Percentiles rank a stretch among this genome's conserved stretches.
phyloP scores from a whole-genome alignment of 352 stramenopile genomes.

The Phytophthora macrochlamydospora region DNA sequence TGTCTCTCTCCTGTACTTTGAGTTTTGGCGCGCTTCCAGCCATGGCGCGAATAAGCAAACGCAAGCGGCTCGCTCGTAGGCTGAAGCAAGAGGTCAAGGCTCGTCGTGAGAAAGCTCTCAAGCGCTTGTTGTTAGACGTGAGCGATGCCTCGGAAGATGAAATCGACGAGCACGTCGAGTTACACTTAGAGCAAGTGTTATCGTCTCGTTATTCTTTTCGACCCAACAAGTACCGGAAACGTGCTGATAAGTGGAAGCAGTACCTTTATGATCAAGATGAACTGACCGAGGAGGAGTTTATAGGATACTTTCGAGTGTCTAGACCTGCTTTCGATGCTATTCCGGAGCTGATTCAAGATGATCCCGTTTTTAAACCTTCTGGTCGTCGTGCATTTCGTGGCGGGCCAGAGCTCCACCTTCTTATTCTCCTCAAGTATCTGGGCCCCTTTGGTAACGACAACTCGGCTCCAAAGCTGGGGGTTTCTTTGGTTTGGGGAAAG shows the following conservation, averaged over 20 bases:
- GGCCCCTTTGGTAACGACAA: slow-evolving; percentile 3
- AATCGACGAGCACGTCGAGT: slow-evolving; percentile 8
- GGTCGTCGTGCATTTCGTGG: slow-evolving; percentile 1
- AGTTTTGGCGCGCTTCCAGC: not conserved
- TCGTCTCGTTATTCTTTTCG: not conserved
- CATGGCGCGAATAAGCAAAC: slow-evolving; percentile 7
- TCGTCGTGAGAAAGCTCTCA: not conserved
- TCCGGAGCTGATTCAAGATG: not conserved
- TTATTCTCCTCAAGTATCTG: slow-evolving; percentile 5
- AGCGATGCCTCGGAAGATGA: slow-evolving; percentile 1
- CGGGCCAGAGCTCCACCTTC: not conserved
- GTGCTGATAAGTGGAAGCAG: slow-evolving; percentile 1
- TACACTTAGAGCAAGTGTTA: not conserved
- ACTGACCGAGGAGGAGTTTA: slow-evolving; percentile 5
- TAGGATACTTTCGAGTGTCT: slow-evolving; percentile 3
- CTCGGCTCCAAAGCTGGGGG: not conserved
- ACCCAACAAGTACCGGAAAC: not conserved
- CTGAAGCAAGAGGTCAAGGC: not conserved
- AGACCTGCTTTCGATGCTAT: not conserved
- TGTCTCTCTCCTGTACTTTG: not conserved
- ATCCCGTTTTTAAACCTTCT: not conserved
- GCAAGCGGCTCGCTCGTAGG: not conserved
- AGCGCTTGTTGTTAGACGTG: not conserved
- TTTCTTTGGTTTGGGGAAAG: slow-evolving; percentile 9
- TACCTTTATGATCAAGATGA: slow-evolving; percentile 2